phyloP scores from a whole-genome alignment of 2,329 filamentous ascomycete genomes.

The Talaromyces sp. region DNA sequence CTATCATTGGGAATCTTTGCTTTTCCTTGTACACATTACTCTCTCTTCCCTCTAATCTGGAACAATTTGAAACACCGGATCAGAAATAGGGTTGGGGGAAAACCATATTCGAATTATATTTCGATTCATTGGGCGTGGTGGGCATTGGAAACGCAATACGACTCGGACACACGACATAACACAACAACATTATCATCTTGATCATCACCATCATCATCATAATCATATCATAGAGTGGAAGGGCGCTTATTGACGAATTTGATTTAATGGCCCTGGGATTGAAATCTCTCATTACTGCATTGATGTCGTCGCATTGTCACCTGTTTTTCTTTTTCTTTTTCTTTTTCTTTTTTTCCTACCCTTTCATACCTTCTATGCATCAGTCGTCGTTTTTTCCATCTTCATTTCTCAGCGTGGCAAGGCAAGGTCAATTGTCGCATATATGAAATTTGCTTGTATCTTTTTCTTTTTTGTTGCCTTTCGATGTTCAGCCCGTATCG shows the following conservation, averaged over 20 bases:
- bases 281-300: neutral
- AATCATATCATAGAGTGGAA: constrained; percentile 1
- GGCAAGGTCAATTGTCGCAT: constrained; percentile 1
- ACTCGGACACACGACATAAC: neutral
- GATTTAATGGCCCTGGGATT: constrained; percentile 1
- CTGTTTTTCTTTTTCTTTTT: neutral
- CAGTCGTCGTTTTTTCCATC: neutral
- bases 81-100: neutral
- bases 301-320: neutral
- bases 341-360: neutral
- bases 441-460: neutral
- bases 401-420: constrained; percentile 1
- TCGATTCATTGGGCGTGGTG: neutral
- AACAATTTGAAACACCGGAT: constrained; percentile 1
- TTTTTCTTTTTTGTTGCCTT: neutral
- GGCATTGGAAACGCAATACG: neutral
- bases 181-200: neutral
- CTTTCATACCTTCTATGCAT: neutral
- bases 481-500: neutral
- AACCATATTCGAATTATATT: neutral
- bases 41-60: neutral
- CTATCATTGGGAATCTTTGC: neutral
- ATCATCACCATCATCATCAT: neutral
- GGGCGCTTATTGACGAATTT: constrained; percentile 3
- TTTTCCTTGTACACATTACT: constrained; percentile 3